Base-by-base conservation (phyloP, 1,139 yeast genomes). In the Geotrichum australiense region DNA sequence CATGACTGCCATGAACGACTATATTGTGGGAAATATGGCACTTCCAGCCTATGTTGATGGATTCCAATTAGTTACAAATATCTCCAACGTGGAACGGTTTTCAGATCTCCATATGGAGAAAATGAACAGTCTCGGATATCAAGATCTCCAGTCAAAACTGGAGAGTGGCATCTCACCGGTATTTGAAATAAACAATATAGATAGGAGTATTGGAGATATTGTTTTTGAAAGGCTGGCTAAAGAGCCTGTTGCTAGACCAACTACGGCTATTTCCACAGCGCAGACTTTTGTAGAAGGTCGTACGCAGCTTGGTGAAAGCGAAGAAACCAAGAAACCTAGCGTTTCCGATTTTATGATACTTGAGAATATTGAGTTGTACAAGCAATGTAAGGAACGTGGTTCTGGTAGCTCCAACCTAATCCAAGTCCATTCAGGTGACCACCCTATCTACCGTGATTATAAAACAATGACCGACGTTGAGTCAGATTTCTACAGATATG, bases 331-430 rank as follows among this genome's bases (percentile, higher is more conserved):
- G n/a, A n/a, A 5, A 5, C 6, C 21, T 6, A 5, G 11, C 18
- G 12, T 29, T 15, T 15, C 14, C n/a, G 32, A 29, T 16, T 18
- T 29, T 7, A 18, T 14, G 12, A 29, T 29, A 15, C 20, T 29
- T 8, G 37, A 33, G 23, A 33, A 33, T 22, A 33, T 33, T 15
- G 27, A 33, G 11, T 20, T 33, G 8, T 33, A 33, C 37, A 21
- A 33, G 19, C 37, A 24, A 16, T 33, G 27, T n/a, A 33, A 33
- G 14, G 32, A 29, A 15, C 14, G 12, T 7, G 14, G 32, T 16
- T n/a, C 5, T 15, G 21, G 14, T 7, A 5, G 5, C 12, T 8
- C 32, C 14, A 29, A 29, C n/a, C 18, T 29, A n/a, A 29, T 29
- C 5, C 14, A 29, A 18, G 4, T 29, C 5, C 32, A 29, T 14